A percentile compares a stretch with the other conserved stretches of the same genome.
phyloP scores from a whole-genome alignment of 306 rosid genomes.

The Cicer bijugum region DNA sequence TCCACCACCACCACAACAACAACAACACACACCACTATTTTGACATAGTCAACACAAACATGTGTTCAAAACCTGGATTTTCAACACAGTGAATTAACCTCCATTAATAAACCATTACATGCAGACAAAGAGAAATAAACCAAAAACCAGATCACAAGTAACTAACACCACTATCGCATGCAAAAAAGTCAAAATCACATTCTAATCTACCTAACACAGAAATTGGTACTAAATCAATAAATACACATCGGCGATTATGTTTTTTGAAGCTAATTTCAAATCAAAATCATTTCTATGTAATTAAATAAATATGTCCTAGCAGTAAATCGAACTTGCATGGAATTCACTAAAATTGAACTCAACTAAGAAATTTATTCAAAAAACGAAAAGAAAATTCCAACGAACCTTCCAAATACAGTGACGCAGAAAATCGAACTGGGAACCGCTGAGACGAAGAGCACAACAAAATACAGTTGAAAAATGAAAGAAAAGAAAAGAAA shows the following conservation, averaged over 20 bases:
- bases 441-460: not conserved
- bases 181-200: slow-evolving; percentile 31
- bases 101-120: not conserved
- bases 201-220: not conserved
- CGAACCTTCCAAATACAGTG: slow-evolving; percentile 16
- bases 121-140: slow-evolving; percentile 33
- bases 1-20: slow-evolving; percentile 1
- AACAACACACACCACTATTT: slow-evolving; percentile 10
- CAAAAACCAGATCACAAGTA: slow-evolving; percentile 38
- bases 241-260: not conserved
- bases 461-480: not conserved
- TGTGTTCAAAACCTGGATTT: slow-evolving; percentile 14
- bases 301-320: not conserved
- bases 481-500: not conserved
- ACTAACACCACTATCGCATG: slow-evolving; percentile 24
- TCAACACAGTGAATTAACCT: not conserved
- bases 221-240: slow-evolving; percentile 2
- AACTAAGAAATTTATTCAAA: slow-evolving; percentile 2
- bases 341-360: slow-evolving; percentile 34
- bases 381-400: not conserved
- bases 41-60: slow-evolving; percentile 24
- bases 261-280: slow-evolving; percentile 4
- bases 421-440: not conserved
- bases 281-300: not conserved
- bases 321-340: slow-evolving; percentile 18